These are phyloP conservation scores for Malassezia slooffiae DNA, from an alignment of 1,284 basidiomycete genomes.

Conservation along the genomic window DNA sequence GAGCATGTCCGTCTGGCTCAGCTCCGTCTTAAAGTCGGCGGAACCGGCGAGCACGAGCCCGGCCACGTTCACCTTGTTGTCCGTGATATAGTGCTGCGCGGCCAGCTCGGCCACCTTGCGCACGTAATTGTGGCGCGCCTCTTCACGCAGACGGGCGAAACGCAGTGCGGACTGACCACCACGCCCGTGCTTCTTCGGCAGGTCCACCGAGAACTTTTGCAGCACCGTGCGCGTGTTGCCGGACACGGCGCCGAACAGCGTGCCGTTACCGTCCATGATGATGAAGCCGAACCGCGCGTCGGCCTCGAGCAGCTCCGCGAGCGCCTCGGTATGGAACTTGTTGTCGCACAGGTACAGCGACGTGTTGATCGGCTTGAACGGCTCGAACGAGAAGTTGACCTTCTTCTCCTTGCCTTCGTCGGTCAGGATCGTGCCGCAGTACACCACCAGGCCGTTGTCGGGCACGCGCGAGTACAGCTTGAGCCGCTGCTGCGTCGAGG, in stretches of 20 bases:
- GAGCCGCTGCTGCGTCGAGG: conserved; percentile 93
- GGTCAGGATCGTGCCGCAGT: conserved; percentile 79
- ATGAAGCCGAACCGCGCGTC: conserved; percentile 99
- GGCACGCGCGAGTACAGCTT: conserved; percentile 85
- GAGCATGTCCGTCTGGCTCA: conserved; percentile 92
- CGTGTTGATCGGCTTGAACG: conserved; percentile 87
- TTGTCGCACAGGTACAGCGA: conserved; percentile 93
- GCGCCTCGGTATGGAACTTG: conserved; percentile 97
- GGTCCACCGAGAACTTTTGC: conserved; percentile 96
- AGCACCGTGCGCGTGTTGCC: conserved; percentile 95
- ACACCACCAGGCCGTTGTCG: conserved; percentile 91
- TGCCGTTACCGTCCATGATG: conserved; percentile 97
- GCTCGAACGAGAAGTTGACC: conserved; percentile 76
- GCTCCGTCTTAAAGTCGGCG: conserved; percentile 97
- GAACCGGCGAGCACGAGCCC: conserved; percentile 94
- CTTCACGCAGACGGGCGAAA: conserved; percentile 98
- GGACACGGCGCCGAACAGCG: conserved; percentile 86
- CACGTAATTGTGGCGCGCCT: conserved; percentile 99
- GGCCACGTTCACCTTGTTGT: conserved; percentile 95
- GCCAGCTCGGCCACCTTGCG: conserved; percentile 95
- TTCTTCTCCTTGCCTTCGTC: conserved; percentile 97
- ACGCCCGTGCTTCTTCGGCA: conserved; percentile 99
- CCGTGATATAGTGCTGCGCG: conserved; percentile 95
- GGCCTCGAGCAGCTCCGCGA: conserved; percentile 89
- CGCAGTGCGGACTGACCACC: conserved; percentile 99